Evolutionary conservation across 257 asterid genomes (phyloP).

Genomic region (Solanum chilense): DNA sequence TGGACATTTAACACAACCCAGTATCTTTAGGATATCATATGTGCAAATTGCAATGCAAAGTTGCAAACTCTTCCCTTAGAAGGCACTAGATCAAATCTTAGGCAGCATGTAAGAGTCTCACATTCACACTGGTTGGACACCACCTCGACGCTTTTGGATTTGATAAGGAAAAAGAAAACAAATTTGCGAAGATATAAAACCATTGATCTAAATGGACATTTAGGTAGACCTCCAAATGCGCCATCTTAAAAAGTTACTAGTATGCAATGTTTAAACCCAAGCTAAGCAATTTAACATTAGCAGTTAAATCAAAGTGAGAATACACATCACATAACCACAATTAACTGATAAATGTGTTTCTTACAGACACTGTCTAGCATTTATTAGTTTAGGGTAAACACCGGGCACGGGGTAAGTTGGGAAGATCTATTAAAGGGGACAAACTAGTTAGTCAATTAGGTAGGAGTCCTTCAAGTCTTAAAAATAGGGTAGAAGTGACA

Average conservation of each 20-base stretch:
- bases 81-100: background rate
- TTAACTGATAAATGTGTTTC: background rate
- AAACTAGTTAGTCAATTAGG: too few species aligned
- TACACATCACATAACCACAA: background rate
- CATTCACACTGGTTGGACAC: background rate
- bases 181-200: background rate
- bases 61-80: background rate
- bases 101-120: background rate
- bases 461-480: too few species aligned
- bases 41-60: background rate
- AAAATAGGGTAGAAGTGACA: too few species aligned
- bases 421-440: too few species aligned
- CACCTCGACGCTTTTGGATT: background rate
- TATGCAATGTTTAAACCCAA: background rate
- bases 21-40: background rate
- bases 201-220: background rate
- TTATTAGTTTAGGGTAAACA: background rate
- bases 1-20: background rate
- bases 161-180: background rate
- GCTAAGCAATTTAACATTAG: background rate
- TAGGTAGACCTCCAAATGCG: background rate
- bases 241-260: background rate
- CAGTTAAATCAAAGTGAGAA: background rate
- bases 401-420: too few species aligned
- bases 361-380: background rate